These are phyloP conservation scores for Paecilomyces variotii DNA, from an alignment of 2,329 filamentous ascomycete genomes.

Conservation along the genomic window DNA sequence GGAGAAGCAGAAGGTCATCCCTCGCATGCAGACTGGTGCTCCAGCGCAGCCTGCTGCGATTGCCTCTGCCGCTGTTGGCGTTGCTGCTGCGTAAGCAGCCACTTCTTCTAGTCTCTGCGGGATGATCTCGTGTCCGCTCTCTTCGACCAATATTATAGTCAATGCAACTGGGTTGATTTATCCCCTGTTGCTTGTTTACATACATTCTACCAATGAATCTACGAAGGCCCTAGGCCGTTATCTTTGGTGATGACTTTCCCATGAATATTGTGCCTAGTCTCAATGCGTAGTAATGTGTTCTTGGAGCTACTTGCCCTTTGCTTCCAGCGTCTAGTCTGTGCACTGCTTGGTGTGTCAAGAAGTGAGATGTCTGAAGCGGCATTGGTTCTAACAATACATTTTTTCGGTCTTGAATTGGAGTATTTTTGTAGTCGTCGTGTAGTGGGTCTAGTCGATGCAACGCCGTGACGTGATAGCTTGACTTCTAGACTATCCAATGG, in stretches of 20 bases:
- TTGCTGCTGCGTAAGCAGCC: conserved; percentile 17
- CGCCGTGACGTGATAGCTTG: too few species aligned
- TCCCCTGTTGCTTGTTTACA: not conserved
- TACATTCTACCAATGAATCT: not conserved
- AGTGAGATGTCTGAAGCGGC: too few species aligned
- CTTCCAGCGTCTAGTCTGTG: not conserved
- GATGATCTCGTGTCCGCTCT: not conserved
- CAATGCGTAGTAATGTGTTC: not conserved
- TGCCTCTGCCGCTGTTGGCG: conserved; percentile 18
- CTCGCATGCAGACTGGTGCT: conserved; percentile 7
- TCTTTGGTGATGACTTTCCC: not conserved
- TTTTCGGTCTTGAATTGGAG: too few species aligned
- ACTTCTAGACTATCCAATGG: too few species aligned
- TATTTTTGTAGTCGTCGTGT: too few species aligned
- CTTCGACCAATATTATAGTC: not conserved
- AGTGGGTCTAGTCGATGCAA: too few species aligned
- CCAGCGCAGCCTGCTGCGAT: conserved; percentile 13
- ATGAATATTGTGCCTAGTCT: not conserved
- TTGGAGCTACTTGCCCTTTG: not conserved
- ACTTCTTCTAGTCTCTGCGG: not conserved
- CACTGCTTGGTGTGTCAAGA: too few species aligned
- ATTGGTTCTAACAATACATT: too few species aligned
- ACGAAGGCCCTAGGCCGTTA: not conserved
- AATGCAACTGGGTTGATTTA: not conserved
- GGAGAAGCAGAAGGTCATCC: conserved; percentile 6